phyloP scores from a whole-genome alignment of 2,329 filamentous ascomycete species.

The Aspergillus persii region DNA sequence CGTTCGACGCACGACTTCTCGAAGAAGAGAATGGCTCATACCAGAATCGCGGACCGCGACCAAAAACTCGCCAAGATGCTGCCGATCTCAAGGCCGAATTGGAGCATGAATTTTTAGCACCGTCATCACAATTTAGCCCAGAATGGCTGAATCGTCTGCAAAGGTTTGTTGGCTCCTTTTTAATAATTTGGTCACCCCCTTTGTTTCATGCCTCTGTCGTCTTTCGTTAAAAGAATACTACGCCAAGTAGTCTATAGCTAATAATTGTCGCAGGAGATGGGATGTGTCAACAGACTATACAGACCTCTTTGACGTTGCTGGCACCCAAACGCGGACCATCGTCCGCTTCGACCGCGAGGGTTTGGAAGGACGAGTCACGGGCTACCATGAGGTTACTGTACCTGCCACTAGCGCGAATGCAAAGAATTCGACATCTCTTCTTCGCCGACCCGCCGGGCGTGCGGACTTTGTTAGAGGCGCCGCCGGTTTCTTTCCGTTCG shows the following conservation, averaged over 20 bases:
- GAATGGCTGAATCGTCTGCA: conserved; percentile 89
- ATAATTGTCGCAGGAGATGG: conserved; percentile 59
- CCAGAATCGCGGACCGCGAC: conserved; percentile 40
- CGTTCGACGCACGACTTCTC: conserved; percentile 29
- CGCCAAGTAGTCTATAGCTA: neutral
- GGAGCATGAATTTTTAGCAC: conserved; percentile 74
- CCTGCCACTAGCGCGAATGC: conserved; percentile 85
- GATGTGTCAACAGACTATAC: conserved; percentile 75
- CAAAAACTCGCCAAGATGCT: conserved; percentile 46
- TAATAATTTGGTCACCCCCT: neutral
- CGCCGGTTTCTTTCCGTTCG: conserved; percentile 91
- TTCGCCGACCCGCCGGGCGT: conserved; percentile 78
- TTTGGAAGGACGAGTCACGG: conserved; percentile 85
- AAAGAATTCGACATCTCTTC: conserved; percentile 89
- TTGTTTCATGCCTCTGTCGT: neutral
- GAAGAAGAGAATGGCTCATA: conserved; percentile 30
- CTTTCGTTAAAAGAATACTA: neutral
- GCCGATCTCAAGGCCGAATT: conserved; percentile 68
- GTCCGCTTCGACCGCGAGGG: conserved; percentile 90
- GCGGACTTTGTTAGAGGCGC: conserved; percentile 91
- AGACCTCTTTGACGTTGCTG: conserved; percentile 82
- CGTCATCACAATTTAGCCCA: conserved; percentile 73
- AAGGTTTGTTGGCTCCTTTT: conserved; percentile 52
- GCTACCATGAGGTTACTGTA: conserved; percentile 91
- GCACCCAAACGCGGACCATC: conserved; percentile 91